A percentile compares a stretch with the other conserved stretches of the same genome.
phyloP scores from a whole-genome alignment of 2,329 filamentous ascomycete species.

The Fusarium xyrophilum region DNA sequence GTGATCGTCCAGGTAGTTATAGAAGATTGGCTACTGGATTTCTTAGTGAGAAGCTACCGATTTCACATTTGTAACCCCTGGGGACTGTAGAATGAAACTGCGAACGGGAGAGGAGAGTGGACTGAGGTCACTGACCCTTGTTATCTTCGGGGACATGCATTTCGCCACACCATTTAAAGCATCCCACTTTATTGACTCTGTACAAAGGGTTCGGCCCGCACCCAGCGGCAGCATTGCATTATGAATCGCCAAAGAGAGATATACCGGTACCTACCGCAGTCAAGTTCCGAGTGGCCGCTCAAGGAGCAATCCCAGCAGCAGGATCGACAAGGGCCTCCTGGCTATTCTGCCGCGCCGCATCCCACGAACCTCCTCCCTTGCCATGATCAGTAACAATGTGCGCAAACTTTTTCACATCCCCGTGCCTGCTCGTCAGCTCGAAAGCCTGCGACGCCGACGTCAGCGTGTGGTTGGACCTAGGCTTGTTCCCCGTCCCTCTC shows the following conservation, averaged over 20 bases:
- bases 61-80: no score
- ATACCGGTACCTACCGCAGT: background rate
- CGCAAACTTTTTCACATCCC: conserved; percentile 1
- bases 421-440: conserved; percentile 3
- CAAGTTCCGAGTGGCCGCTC: background rate
- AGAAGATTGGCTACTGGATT: no score
- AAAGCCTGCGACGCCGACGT: conserved; percentile 5
- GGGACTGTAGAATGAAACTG: background rate
- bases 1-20: no score
- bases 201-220: background rate
- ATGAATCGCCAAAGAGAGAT: background rate
- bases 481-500: background rate
- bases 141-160: background rate
- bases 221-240: background rate
- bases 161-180: background rate
- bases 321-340: conserved; percentile 21
- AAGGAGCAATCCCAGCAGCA: background rate
- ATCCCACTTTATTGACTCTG: background rate
- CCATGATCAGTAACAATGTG: conserved; percentile 2
- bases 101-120: background rate
- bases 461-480: background rate
- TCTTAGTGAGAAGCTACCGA: no score
- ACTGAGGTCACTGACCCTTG: background rate
- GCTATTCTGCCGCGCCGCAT: conserved; percentile 10
- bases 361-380: conserved; percentile 1